Conservation (phyloP, 768 basidiomycete species). For the Pleurotus citrinopileatus region DNA sequence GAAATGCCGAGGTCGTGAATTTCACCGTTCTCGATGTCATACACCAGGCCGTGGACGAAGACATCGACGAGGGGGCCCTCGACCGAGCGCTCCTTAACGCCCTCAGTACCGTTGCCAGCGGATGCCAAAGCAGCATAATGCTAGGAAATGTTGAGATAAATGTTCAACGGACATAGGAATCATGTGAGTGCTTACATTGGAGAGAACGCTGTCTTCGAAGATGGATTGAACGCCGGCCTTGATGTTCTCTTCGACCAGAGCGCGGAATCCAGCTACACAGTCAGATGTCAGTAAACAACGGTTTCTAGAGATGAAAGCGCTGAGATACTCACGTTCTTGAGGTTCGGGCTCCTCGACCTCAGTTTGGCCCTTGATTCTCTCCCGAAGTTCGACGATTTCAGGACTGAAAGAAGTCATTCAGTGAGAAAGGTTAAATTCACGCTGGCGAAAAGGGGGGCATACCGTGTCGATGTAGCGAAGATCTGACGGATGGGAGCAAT, state of each 20-base stretch:
- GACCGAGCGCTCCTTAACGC: background rate
- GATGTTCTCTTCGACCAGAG: constrained; percentile 43
- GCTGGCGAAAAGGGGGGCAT: background rate
- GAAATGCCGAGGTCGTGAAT: constrained; percentile 5
- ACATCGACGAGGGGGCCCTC: constrained; percentile 1
- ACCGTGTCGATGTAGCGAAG: constrained; percentile 32
- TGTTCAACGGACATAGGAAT: background rate
- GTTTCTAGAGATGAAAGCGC: background rate
- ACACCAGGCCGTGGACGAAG: constrained; percentile 8
- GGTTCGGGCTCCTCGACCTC: constrained; percentile 23
- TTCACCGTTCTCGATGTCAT: constrained; percentile 9
- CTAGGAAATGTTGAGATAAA: background rate
- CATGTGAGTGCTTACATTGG: constrained; percentile 15
- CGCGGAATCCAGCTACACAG: constrained; percentile 34
- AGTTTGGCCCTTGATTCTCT: constrained; percentile 16
- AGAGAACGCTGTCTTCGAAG: constrained; percentile 16
- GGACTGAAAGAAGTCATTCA: constrained; percentile 17
- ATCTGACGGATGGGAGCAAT: constrained; percentile 36
- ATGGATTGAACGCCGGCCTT: constrained; percentile 24
- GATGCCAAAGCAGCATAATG: constrained; percentile 5
- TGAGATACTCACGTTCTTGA: constrained; percentile 25
- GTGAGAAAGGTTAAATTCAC: background rate
- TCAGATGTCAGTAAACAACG: background rate
- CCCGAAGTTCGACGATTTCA: constrained; percentile 33
- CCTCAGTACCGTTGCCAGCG: constrained; percentile 3